Base-by-base conservation (phyloP, 225 moss, liverwort and hornwort species). In the Polytrichum commune region DNA sequence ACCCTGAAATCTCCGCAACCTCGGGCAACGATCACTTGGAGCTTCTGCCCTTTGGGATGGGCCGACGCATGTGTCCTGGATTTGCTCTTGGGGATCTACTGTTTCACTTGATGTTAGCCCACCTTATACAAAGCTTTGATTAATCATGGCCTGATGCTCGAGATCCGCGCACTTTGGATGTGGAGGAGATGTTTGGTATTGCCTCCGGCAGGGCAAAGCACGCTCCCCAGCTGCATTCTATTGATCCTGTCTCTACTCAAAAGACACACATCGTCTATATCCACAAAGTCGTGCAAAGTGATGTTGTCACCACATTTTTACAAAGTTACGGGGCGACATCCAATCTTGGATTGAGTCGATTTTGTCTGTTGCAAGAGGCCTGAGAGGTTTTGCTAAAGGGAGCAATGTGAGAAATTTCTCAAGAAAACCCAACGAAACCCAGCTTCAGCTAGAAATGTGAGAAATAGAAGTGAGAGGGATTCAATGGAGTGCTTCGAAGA, bases 51-150 rank as follows among this genome's bases (percentile, higher is more conserved):
- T 78, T 78, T 38, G 77, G 77, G 6, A 8, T 62, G 9, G 77
- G 77, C 19, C 63, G 66, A 26, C 66, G 77, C 20, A 32, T 22
- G 33, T 78, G 77, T 38, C 77, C 77, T 8, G 77, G 77, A 16
- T 33, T 57, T n/a, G 26, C 55, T 0, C 30, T 73, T 33, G 72
- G 53, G n/a, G 23, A 8, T 19, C 8, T 72, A 3, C 9, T 72
- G 2, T 32, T 78, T 35, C 65, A 65, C 26, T 30, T 29, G 6
- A 54, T 71, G 16, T 71, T 85, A 1, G 82, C 76, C 4, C 82
- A 76, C 62, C 69, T 85, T 26, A 5, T 82, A 57, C 82, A 85
- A 60, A 76, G 73, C 69, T 86, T 80, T 10, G 67, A 77, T 62
- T 75, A 72, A 68, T 18, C 26, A 1, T 46, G 78, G 63, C 80